Evolutionary conservation across 352 stramenopile genomes (phyloP).

Genomic region (Phytophthora ohioensis): DNA sequence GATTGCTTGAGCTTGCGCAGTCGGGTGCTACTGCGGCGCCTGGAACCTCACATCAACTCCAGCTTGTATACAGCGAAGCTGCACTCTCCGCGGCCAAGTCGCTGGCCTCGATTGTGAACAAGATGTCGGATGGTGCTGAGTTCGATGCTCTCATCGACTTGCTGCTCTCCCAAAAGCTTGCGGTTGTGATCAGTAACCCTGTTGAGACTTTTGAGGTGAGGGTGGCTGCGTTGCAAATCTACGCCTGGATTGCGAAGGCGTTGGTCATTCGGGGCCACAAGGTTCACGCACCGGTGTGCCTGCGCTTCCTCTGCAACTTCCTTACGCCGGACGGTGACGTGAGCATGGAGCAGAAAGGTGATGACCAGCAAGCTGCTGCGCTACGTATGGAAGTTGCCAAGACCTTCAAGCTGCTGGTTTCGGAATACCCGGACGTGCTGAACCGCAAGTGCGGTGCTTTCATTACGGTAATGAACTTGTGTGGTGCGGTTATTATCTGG

Average conservation of each 20-base stretch:
- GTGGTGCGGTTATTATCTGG: background rate
- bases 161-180: conserved; percentile 75
- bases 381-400: conserved; percentile 82
- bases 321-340: conserved; percentile 51
- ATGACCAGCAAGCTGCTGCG: conserved; percentile 32
- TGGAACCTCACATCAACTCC: conserved; percentile 34
- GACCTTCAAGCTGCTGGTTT: conserved; percentile 83
- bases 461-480: conserved; percentile 66
- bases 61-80: conserved; percentile 57
- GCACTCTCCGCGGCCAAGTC: conserved; percentile 77
- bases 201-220: conserved; percentile 50
- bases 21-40: conserved; percentile 31
- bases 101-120: conserved; percentile 89
- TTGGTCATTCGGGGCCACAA: conserved; percentile 84
- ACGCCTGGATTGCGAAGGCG: conserved; percentile 86
- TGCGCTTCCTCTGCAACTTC: conserved; percentile 79
- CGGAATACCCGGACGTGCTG: conserved; percentile 80
- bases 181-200: conserved; percentile 58
- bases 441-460: conserved; percentile 86
- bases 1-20: conserved; percentile 80
- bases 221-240: conserved; percentile 80
- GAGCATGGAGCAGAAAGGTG: conserved; percentile 35
- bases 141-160: conserved; percentile 80
- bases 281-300: conserved; percentile 67
- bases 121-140: conserved; percentile 83